Conservation (phyloP, 768 basidiomycete species). For the Sporobolomyces pararoseus region DNA sequence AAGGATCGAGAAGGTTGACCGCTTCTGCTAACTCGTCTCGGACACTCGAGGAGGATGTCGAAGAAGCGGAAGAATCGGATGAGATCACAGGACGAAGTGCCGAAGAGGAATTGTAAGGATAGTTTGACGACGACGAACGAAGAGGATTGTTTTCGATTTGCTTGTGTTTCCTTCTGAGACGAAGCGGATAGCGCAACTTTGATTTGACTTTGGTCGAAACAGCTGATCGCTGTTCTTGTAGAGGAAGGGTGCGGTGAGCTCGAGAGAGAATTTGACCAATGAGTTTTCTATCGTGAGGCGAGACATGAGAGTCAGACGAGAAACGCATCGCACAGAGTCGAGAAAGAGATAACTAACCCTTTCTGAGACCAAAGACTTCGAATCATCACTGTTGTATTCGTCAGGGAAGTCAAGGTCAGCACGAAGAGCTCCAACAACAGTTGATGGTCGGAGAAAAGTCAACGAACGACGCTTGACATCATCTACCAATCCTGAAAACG, state of each 20-base stretch:
- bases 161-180: not conserved
- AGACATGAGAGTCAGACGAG: not conserved
- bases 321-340: not conserved
- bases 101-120: not conserved
- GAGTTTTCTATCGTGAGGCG: constrained; percentile 29
- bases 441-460: not conserved
- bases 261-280: constrained; percentile 43
- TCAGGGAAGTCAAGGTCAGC: not conserved
- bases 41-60: constrained; percentile 5
- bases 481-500: constrained; percentile 48
- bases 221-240: constrained; percentile 25
- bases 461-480: constrained; percentile 48
- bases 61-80: not conserved
- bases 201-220: constrained; percentile 20
- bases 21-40: constrained; percentile 3
- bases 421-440: not conserved
- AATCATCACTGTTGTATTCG: constrained; percentile 39
- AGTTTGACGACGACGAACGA: not conserved
- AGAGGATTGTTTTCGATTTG: not conserved
- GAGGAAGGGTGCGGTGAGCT: constrained; percentile 36
- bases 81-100: not conserved
- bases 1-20: constrained; percentile 2
- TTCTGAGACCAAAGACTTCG: constrained; percentile 47
- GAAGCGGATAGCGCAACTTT: constrained; percentile 10
- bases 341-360: constrained; percentile 26